Evolutionary conservation across 805 yeast species (phyloP), one percentile per base, ranked within the genome.

Genomic region (Kuraishia piskuri): DNA sequence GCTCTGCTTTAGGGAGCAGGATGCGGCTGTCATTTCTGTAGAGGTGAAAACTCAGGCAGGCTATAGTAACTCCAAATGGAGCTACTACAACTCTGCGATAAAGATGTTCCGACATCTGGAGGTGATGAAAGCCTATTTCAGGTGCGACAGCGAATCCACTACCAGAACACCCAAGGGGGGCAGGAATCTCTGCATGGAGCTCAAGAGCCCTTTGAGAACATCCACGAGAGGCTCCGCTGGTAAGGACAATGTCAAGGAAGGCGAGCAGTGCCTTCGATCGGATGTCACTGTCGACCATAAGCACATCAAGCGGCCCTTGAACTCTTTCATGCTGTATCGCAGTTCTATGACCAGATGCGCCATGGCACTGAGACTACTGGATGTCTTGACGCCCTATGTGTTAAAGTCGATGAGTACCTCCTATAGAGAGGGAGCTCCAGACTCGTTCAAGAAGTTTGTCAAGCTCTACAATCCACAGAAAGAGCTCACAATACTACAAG

Each of bases 261-360:
- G 6, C 5, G 44, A n/a, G n/a, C 8, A 22, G 17, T 10, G 9
- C 5, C 12, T 37, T 5, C 3, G 24, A 14, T 24, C 19, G 20
- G 37, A 23, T 44, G 36, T 44, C 7, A 49, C 51, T 5, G 23
- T 37, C 6, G 51, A 49, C 45, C 17, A 26, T 22, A 8, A 25
- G 26, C 57, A 72, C 53, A 67, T 76, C 49, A 76, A 75, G 56
- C 68, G 80, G 46, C 80, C 80, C 0, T 64, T 75, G 53, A 76
- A 76, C 61, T 70, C 76, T 24, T 76, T 73, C 57, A 75, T 76
- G 80, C 64, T 76, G 9, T 76, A 76, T 58, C 66, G 79, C 51
- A 64, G 72, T 21, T 59, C 72, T 5, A 72, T 74, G 68, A 70
- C 75, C 19, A 74, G 72, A 56, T 69, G 69, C 10, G 73, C 75